phyloP scores from a whole-genome alignment of 768 basidiomycete species.

The Russula sp. region DNA sequence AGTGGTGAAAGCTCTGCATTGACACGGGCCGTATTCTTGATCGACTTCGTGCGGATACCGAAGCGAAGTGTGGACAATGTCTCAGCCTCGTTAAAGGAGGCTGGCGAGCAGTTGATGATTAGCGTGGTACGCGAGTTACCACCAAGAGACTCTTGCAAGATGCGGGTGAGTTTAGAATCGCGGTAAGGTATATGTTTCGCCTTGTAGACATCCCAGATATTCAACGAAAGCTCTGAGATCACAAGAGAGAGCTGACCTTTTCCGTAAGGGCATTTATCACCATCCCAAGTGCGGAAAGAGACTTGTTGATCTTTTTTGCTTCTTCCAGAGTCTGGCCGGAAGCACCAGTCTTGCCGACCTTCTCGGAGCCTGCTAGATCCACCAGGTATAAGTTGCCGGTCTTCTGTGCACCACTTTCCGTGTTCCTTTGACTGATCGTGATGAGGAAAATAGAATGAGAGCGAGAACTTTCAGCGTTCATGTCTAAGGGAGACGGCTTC shows the following conservation, averaged over 20 bases:
- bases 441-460: conserved; percentile 99
- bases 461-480: conserved; percentile 99
- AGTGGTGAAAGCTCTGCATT: conserved; percentile 96
- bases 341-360: conserved; percentile 98
- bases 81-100: conserved; percentile 94
- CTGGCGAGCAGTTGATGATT: conserved; percentile 99
- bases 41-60: conserved; percentile 99
- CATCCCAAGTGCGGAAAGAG: conserved; percentile 95
- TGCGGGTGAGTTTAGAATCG: conserved; percentile 98
- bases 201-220: conserved; percentile 67
- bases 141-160: conserved; percentile 96
- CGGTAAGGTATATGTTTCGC: conserved; percentile 97
- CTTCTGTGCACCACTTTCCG: conserved; percentile 93
- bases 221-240: conserved; percentile 99
- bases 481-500: conserved; percentile 54
- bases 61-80: conserved; percentile 97
- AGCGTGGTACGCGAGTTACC: conserved; percentile 94
- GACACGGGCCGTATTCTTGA: conserved; percentile 99
- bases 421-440: conserved; percentile 94
- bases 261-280: conserved; percentile 99
- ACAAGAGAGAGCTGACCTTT: conserved; percentile 62
- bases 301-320: conserved; percentile 99
- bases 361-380: conserved; percentile 97
- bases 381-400: conserved; percentile 96
- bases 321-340: conserved; percentile 98